These are phyloP conservation scores for Synchytrium microbalum DNA, from an alignment of 371 early-diverging fungal species.

Conservation along the genomic window DNA sequence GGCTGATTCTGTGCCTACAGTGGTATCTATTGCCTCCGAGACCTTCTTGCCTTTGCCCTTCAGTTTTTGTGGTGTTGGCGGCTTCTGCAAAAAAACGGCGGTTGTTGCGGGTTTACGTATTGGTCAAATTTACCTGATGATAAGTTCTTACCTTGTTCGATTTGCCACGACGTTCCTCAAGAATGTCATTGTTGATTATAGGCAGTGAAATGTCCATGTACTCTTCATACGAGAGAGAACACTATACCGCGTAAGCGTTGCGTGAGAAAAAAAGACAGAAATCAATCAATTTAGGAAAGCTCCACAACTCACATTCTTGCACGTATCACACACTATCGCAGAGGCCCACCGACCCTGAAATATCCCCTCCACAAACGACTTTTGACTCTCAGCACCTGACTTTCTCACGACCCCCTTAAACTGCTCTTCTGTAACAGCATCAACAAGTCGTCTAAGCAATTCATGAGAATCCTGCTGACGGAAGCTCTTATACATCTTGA, in stretches of 20 bases:
- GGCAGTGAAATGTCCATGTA: constrained; percentile 46
- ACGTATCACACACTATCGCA: constrained; percentile 49
- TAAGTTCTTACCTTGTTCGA: too few species aligned
- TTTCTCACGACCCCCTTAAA: constrained; percentile 1
- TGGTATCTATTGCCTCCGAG: too few species aligned
- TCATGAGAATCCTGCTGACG: constrained; percentile 62
- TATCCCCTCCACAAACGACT: constrained; percentile 51
- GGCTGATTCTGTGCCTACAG: too few species aligned
- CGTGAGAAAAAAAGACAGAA: constrained; percentile 1
- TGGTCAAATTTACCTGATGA: not conserved
- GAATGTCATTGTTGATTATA: constrained; percentile 14
- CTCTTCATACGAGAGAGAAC: constrained; percentile 35
- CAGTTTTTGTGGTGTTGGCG: not conserved
- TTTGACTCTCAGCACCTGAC: constrained; percentile 15
- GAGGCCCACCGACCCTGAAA: constrained; percentile 57
- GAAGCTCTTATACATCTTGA: constrained; percentile 44
- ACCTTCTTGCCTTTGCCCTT: not conserved
- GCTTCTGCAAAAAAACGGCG: not conserved
- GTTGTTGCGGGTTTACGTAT: too few species aligned
- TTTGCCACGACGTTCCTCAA: not conserved
- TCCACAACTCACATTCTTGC: constrained; percentile 43
- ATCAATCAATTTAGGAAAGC: not conserved
- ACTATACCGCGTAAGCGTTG: not conserved
- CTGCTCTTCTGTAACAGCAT: constrained; percentile 49
- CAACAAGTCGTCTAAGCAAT: constrained; percentile 51